Conservation (phyloP, 257 asterid genomes). For the Solanum bulbocastanum region DNA sequence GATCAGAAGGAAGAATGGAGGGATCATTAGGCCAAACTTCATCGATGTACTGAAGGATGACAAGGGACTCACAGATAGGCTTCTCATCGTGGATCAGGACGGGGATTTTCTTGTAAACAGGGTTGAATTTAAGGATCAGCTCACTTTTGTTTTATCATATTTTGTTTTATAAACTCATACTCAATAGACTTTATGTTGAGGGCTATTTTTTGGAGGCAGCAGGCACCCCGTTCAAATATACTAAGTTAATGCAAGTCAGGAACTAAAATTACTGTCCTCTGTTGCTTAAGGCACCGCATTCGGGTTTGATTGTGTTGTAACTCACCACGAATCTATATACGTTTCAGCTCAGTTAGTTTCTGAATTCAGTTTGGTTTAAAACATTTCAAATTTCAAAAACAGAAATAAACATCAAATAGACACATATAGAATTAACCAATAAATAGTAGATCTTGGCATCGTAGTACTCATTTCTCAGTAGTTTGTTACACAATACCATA, state of each 20-base stretch:
- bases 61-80: slow-evolving; percentile 32
- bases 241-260: background rate
- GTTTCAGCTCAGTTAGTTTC: background rate
- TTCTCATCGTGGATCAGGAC: background rate
- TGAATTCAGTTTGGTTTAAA: background rate
- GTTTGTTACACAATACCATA: background rate
- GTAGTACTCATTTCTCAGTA: background rate
- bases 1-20: slow-evolving; percentile 19
- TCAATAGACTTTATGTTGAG: slow-evolving; percentile 17
- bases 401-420: background rate
- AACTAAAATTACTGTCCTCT: background rate
- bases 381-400: background rate
- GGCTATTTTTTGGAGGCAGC: background rate
- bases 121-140: slow-evolving; percentile 17
- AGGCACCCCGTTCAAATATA: background rate
- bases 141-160: slow-evolving; percentile 11
- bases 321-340: background rate
- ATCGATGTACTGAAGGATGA: slow-evolving; percentile 25
- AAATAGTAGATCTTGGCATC: background rate
- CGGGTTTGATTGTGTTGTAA: background rate
- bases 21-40: slow-evolving; percentile 19
- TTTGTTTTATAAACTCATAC: slow-evolving; percentile 8
- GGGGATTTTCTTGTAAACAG: background rate
- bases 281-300: background rate
- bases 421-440: background rate